Evolutionary conservation across 768 basidiomycete species (phyloP).

Genomic region (Lactarius hengduanensis): DNA sequence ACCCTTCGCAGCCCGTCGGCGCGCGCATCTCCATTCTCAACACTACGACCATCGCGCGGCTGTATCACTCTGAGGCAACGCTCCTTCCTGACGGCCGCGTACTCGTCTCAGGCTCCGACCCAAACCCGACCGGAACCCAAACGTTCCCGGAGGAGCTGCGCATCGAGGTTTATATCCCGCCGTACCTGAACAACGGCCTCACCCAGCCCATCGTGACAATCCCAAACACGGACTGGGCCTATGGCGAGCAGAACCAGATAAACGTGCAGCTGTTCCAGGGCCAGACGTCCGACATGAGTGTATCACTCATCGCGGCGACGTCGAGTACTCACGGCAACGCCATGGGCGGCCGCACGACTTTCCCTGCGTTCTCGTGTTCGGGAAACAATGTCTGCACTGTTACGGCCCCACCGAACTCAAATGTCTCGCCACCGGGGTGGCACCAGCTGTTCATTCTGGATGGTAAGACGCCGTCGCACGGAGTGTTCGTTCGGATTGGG

Average conservation of each 20-base stretch:
- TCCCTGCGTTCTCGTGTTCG: conserved; percentile 67
- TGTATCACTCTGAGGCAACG: conserved; percentile 78
- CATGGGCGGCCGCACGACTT: conserved; percentile 70
- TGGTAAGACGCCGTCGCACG: conserved; percentile 74
- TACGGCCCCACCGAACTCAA: conserved; percentile 68
- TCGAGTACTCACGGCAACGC: conserved; percentile 78
- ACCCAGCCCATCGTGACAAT: conserved; percentile 64
- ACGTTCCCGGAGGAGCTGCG: conserved; percentile 75
- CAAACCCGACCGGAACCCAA: conserved; percentile 45
- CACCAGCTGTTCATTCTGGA: conserved; percentile 74
- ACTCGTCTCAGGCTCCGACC: conserved; percentile 75
- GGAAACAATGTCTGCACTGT: conserved; percentile 70
- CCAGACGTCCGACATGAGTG: conserved; percentile 47
- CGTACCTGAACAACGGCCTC: conserved; percentile 69
- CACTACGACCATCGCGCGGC: conserved; percentile 68
- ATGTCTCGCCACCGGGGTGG: conserved; percentile 73
- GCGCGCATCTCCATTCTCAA: conserved; percentile 66
- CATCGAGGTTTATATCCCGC: conserved; percentile 79
- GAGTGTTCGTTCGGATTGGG: conserved; percentile 76
- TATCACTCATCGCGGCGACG: conserved; percentile 69
- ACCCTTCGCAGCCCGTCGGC: conserved; percentile 56
- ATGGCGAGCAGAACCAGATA: conserved; percentile 54
- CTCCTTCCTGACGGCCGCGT: conserved; percentile 75
- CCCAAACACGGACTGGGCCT: conserved; percentile 59
- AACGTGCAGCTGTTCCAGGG: conserved; percentile 43